These are phyloP conservation scores for Pyronema domesticum DNA, from an alignment of 495 filamentous ascomycete genomes.

Conservation along the genomic window DNA sequence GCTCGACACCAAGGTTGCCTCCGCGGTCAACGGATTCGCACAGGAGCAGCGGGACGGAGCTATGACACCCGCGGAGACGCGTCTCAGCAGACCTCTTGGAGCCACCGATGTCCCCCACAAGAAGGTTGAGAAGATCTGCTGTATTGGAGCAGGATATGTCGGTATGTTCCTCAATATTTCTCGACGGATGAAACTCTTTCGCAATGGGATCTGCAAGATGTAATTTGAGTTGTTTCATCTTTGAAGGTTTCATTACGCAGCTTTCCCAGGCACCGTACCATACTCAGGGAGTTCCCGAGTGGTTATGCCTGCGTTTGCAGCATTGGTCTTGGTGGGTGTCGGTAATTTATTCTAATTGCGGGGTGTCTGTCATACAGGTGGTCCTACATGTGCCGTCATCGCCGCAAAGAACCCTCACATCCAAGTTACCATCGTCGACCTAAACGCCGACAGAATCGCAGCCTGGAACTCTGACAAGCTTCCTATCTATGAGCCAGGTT, in stretches of 20 bases:
- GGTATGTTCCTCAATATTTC: constrained; percentile 28
- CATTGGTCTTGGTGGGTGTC: no score
- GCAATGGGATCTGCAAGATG: neutral
- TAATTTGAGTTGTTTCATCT: neutral
- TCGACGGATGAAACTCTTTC: neutral
- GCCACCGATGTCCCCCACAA: constrained; percentile 15
- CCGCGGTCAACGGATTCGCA: neutral
- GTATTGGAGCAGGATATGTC: constrained; percentile 47
- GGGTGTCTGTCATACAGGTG: constrained; percentile 31
- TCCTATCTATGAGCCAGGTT: constrained; percentile 61
- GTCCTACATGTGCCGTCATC: constrained; percentile 58
- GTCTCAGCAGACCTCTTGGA: constrained; percentile 13
- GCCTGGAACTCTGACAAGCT: constrained; percentile 57
- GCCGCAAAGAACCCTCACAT: constrained; percentile 53
- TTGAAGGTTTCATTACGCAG: neutral
- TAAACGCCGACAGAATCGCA: constrained; percentile 43
- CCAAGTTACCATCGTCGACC: constrained; percentile 52
- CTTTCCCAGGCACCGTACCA: no score
- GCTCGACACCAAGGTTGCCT: neutral
- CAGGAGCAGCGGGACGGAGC: constrained; percentile 3
- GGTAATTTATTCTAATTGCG: no score
- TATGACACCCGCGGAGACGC: constrained; percentile 7
- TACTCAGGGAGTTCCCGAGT: no score
- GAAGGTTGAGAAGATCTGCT: constrained; percentile 40
- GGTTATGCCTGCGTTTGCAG: no score